Evolutionary conservation across 345 rosid species (phyloP), one percentile per base, ranked within the genome.

Genomic region (Populus nigra): DNA sequence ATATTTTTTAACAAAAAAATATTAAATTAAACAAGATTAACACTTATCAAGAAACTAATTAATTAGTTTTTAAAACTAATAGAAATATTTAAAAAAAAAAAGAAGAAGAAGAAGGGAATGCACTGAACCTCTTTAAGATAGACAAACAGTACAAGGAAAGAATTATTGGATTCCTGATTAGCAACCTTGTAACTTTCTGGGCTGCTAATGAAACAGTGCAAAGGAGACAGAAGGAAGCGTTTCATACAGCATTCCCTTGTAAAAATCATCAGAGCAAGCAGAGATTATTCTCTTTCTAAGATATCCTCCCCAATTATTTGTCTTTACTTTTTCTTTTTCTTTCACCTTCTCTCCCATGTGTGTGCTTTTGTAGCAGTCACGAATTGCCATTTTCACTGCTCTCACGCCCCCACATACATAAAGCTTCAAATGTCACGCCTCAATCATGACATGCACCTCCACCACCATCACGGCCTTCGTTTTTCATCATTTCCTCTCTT

Each of bases 361-460:
- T 69, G 82, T 71, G 77, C 22, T 49, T 49, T 5, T 49, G 55
- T 49, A 49, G 66, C 84, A 76, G 71, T 50, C 72, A 76, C 45
- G 77, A 76, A 27, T 71, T 78, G 84, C 77, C 80, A 75, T 80
- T 82, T 77, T 81, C 83, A 16, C 55, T 33, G 35, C 35, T 16
- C 1, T 50, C 57, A 77, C 80, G 72, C 43, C 78, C 81, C 76
- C 25, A 73, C 62, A 69, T 5, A 43, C 10, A 61, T 33, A 83
- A 61, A 57, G 76, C 78, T 50, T 11, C 69, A 72, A 70, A 57
- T 38, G 77, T 83, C 83, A 77, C 74, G 63, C 87, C 83, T 87
- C 80, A 87, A 86, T 87, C 82, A 89, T 89, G 86, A 86, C 81
- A 77, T 57, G 31, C 88, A 81, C 90, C 83, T 73, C 83, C 84